A percentile compares a stretch with the other conserved stretches of the same genome.
Evolutionary conservation across 2,329 filamentous ascomycete genomes (phyloP).

Genomic region (Cadophora sp.): DNA sequence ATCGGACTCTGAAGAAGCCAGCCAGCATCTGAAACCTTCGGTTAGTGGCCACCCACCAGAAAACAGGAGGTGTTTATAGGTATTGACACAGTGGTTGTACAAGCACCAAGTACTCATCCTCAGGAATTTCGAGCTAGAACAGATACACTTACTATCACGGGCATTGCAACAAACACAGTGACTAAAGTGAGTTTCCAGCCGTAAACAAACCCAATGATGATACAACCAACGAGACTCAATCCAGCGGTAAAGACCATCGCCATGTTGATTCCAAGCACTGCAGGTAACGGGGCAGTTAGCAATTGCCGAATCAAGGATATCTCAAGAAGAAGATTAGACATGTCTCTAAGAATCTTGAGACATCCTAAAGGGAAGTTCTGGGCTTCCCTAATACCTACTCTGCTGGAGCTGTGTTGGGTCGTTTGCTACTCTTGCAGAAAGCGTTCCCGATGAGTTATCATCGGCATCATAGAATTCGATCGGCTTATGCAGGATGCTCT

Average conservation of each 20-base stretch:
- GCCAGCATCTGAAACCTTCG: conserved; percentile 44
- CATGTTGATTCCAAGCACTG: conserved; percentile 53
- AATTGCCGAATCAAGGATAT: too few relatives aligned
- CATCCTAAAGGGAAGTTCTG: too few relatives aligned
- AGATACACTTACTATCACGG: conserved; percentile 48
- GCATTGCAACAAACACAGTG: conserved; percentile 63
- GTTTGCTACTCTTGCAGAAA: conserved; percentile 55
- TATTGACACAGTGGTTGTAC: background rate
- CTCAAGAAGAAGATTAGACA: too few relatives aligned
- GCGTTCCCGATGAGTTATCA: conserved; percentile 55
- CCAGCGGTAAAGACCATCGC: conserved; percentile 66
- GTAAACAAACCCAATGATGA: conserved; percentile 72
- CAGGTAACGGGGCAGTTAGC: too few relatives aligned
- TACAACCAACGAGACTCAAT: conserved; percentile 69
- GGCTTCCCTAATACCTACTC: conserved; percentile 7
- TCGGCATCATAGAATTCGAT: conserved; percentile 52
- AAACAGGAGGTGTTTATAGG: background rate
- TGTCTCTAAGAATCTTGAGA: too few relatives aligned
- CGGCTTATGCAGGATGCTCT: conserved; percentile 52
- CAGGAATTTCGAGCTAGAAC: background rate
- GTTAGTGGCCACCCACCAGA: background rate
- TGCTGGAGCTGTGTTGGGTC: conserved; percentile 59
- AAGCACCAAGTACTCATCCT: background rate
- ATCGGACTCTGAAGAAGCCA: conserved; percentile 56
- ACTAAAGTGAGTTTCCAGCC: conserved; percentile 81